Evolutionary conservation across 768 basidiomycete species (phyloP).

Genomic region (Collybia sordida): DNA sequence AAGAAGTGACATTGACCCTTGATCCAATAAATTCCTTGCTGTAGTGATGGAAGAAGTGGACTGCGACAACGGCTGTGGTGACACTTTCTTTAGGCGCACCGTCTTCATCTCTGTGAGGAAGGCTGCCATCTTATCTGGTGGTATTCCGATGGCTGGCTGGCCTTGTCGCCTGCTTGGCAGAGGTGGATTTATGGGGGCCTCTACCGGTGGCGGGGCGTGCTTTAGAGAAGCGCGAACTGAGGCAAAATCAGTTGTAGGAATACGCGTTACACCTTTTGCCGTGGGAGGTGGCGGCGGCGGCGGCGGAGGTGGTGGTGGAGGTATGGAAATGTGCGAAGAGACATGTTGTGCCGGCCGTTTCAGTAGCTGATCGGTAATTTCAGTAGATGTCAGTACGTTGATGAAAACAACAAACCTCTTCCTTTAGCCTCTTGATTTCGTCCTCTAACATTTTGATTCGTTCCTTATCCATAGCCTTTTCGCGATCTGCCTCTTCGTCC

Average conservation of each 20-base stretch:
- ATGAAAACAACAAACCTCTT: slow-evolving; percentile 42
- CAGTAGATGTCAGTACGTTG: slow-evolving; percentile 1
- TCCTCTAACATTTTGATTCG: slow-evolving; percentile 63
- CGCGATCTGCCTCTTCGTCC: slow-evolving; percentile 33
- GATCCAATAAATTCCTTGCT: slow-evolving; percentile 4
- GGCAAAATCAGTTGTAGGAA: slow-evolving; percentile 43
- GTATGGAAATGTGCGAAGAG: slow-evolving; percentile 22
- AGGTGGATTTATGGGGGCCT: slow-evolving; percentile 64
- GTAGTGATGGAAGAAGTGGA: neutral
- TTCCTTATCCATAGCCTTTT: slow-evolving; percentile 57
- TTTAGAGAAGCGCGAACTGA: slow-evolving; percentile 69
- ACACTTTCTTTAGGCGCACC: slow-evolving; percentile 62
- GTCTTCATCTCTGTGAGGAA: slow-evolving; percentile 82
- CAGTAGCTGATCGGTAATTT: slow-evolving; percentile 38
- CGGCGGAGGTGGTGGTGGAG: slow-evolving; percentile 40
- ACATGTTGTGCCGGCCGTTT: slow-evolving; percentile 25
- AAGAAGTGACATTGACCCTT: neutral
- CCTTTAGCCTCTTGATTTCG: slow-evolving; percentile 58
- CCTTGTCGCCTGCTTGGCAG: slow-evolving; percentile 44
- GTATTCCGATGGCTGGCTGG: slow-evolving; percentile 68
- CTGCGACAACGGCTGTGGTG: slow-evolving; percentile 3
- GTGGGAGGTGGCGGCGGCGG: slow-evolving; percentile 32
- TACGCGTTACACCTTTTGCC: slow-evolving; percentile 28
- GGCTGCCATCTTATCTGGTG: slow-evolving; percentile 80
- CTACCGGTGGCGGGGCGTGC: slow-evolving; percentile 52